Conservation (phyloP, 495 filamentous ascomycete species). For the Penicillium parvum region DNA sequence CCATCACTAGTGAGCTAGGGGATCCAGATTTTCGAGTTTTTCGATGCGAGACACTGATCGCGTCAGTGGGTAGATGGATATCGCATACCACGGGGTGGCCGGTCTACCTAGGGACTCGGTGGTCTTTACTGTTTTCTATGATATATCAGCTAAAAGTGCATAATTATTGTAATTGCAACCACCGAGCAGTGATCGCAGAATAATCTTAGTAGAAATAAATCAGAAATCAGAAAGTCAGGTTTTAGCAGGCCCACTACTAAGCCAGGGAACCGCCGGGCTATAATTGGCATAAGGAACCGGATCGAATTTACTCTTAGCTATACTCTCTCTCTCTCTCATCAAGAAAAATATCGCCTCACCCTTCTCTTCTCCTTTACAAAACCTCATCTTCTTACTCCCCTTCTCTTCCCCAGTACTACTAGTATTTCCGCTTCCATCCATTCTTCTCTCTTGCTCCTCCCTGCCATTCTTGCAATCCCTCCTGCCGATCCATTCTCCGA, state of each 20-base stretch:
- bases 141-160: too few relatives aligned
- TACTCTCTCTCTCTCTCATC: not conserved
- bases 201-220: too few relatives aligned
- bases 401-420: constrained; percentile 7
- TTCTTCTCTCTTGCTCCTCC: constrained; percentile 16
- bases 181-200: not conserved
- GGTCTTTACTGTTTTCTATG: too few relatives aligned
- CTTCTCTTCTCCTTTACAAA: not conserved
- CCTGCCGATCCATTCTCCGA: constrained; percentile 44
- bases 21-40: too few relatives aligned
- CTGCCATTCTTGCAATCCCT: constrained; percentile 37
- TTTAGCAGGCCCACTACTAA: constrained; percentile 8
- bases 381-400: not conserved
- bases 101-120: too few relatives aligned
- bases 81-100: too few relatives aligned
- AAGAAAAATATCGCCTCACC: not conserved
- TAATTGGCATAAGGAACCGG: constrained; percentile 20
- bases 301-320: constrained; percentile 13
- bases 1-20: too few relatives aligned
- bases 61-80: too few relatives aligned
- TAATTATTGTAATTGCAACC: too few relatives aligned
- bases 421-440: not conserved
- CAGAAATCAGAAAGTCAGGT: too few relatives aligned
- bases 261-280: constrained; percentile 17
- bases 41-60: not conserved